Base-by-base conservation (phyloP, 345 rosid species). In the Melaleuca quinquenervia region DNA sequence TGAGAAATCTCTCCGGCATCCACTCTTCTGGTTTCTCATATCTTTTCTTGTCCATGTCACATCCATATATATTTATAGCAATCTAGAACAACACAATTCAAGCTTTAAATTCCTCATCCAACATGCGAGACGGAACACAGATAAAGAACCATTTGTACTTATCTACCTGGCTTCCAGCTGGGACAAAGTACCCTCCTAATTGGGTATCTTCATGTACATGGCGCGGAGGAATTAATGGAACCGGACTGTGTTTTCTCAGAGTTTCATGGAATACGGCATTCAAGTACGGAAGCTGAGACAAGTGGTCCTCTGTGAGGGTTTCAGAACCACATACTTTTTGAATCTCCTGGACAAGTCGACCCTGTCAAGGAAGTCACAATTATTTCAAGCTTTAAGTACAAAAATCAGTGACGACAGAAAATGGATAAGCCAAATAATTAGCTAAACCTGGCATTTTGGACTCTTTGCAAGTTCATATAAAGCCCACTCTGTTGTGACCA, bases 401-500 rank as follows among this genome's bases (percentile, higher is more conserved):
- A 9, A 49, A 51, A 52, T 12, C 44, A 32, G 24, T 7, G 32
- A 20, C 26, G 18, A 21, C 49, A 18, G 14, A 76, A 58, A 2
- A 24, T 3, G 80, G 48, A 18, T 11, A 32, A 78, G 50, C 44
- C 60, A 74, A 56, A 13, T 52, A 50, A 15, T 52, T 10, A 36
- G 64, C 82, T 36, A 24, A 86, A 94, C 96, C 95, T 94, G 99
- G 3, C 88, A 88, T 41, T 6, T 86, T 36, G 91, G 91, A 88
- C 90, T 89, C 85, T 92, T 96, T 8, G 98, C 98, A 11, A 97
- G 98, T 85, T 97, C 96, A 83, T 94, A 94, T 14, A 96, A 88
- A 2, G 98, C 98, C 98, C 99, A 97, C 90, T 97, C 99, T 41
- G 98, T 89, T 84, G 96, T 86, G 45, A 96, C 96, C 88, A 95